Evolutionary conservation across 2,329 filamentous ascomycete species (phyloP).

Genomic region (Monilinia fructicola): DNA sequence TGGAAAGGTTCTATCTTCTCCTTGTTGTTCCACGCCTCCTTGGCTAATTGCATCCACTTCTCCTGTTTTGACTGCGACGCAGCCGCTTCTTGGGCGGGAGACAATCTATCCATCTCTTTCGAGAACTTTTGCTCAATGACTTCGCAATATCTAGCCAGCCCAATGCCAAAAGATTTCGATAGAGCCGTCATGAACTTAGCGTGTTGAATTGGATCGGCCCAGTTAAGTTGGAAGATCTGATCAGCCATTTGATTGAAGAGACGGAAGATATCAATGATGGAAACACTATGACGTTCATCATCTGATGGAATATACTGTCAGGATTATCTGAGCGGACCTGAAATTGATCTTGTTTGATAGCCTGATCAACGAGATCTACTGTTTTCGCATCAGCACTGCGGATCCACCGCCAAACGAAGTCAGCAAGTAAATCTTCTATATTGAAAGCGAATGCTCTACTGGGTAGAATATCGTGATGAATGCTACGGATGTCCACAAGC

Average conservation of each 20-base stretch:
- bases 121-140: conserved; percentile 80
- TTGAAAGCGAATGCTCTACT: conserved; percentile 78
- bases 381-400: conserved; percentile 75
- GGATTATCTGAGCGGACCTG: conserved; percentile 66
- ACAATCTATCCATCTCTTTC: conserved; percentile 89
- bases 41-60: conserved; percentile 88
- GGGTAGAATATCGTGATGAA: conserved; percentile 75
- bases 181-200: conserved; percentile 96
- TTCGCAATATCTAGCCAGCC: conserved; percentile 88
- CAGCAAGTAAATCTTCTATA: conserved; percentile 79
- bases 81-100: conserved; percentile 80
- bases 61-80: conserved; percentile 81
- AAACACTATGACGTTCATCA: conserved; percentile 86
- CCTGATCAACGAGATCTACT: conserved; percentile 80
- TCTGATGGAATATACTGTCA: conserved; percentile 66
- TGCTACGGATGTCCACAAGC: conserved; percentile 77
- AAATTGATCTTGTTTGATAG: conserved; percentile 88
- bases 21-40: conserved; percentile 87
- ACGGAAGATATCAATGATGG: conserved; percentile 88
- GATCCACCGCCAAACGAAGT: conserved; percentile 97
- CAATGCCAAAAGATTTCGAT: conserved; percentile 78
- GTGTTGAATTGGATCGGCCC: conserved; percentile 91
- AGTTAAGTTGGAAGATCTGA: conserved; percentile 80
- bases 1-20: conserved; percentile 96
- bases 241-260: conserved; percentile 91